Evolutionary conservation across 2,329 filamentous ascomycete species (phyloP), one percentile per base, ranked within the genome.

Genomic region (Sporothrix schenckii): DNA sequence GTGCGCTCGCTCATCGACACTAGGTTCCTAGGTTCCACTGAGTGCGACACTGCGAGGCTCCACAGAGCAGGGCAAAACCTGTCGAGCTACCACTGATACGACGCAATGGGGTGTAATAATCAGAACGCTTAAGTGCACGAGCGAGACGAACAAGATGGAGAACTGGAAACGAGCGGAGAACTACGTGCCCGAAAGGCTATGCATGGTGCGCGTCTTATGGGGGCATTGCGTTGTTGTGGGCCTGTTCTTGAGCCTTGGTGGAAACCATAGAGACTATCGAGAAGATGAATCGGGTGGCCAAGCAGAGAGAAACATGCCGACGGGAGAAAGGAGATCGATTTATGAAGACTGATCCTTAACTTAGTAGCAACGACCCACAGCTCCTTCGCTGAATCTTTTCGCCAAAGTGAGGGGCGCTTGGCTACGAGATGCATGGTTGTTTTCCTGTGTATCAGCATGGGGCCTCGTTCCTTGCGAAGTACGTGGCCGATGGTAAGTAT

Each of bases 21-120:
- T 61, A 24, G 58, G 56, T 61, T 61, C 21, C 34, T 44, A 61
- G 10, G n/a, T 61, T 44, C 39, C 39, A 4, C n/a, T 10, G 58
- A 61, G 58, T 65, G 21, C 44, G 24, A 50, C 60, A 41, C 60
- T 49, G 21, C 58, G 21, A 49, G 60, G 60, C 21, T 14, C 60
- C 60, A 49, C 41, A 49, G 34, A 44, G 21, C 68, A 53, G 44
- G 41, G 14, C 58, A 68, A 68, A 68, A 58, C 34, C 66, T 68
- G 39, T 39, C 21, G 30, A 5, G 66, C 39, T 58, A 53, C 54
- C 19, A 7, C 30, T 34, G 47, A 69, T 69, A 60, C 67, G 67
- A 52, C 56, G 47, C 41, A 53, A 63, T 63, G 44, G 53, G 24
- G 69, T 44, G 69, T 70, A 70, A 63, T 70, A 44, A 68, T 70